phyloP scores from a whole-genome alignment of 129 eudicot genomes.

The Erigeron canadensis region DNA sequence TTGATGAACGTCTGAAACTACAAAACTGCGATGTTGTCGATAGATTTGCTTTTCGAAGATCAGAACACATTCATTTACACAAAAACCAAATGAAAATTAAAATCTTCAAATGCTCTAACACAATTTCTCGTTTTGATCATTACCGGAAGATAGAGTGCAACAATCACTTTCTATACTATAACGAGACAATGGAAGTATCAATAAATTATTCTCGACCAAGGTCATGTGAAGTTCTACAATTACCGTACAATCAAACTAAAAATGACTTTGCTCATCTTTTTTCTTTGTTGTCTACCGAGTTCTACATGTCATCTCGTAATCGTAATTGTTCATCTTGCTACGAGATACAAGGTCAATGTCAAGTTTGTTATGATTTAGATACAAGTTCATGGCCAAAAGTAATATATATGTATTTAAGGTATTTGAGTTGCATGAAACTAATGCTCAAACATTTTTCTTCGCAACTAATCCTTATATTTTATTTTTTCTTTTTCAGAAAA shows the following conservation, averaged over 20 bases:
- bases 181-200: background rate
- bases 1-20: background rate
- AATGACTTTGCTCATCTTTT: background rate
- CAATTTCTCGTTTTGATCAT: background rate
- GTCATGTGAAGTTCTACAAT: background rate
- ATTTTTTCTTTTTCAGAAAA: constrained; percentile 16
- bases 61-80: background rate
- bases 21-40: background rate
- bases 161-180: background rate
- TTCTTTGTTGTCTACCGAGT: background rate
- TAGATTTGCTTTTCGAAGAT: background rate
- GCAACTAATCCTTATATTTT: background rate
- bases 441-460: background rate
- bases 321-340: background rate
- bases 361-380: background rate
- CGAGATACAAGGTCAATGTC: background rate
- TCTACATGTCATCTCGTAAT: background rate
- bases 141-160: too few species aligned
- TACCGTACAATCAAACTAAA: background rate
- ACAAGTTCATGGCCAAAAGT: background rate
- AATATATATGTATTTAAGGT: too few species aligned
- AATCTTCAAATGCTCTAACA: background rate
- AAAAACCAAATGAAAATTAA: background rate
- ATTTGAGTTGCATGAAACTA: too few species aligned
- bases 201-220: background rate